Evolutionary conservation across 345 rosid genomes (phyloP), one percentile per base, ranked within the genome.

Genomic region (Carallia brachiata): DNA sequence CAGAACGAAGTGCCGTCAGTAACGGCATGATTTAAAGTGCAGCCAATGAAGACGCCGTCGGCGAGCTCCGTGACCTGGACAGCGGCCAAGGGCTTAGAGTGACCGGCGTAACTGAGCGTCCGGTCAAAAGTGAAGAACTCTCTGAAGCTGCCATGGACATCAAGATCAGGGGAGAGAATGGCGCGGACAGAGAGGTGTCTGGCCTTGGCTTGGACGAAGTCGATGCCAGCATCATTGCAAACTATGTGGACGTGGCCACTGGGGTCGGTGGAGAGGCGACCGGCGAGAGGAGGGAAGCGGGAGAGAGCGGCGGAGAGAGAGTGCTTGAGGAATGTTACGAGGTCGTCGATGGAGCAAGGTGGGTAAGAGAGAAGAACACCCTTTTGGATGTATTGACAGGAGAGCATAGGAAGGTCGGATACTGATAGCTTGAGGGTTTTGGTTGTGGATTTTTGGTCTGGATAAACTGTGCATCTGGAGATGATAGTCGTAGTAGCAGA

Each of bases 381-480:
- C 79, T 95, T 95, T 37, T 95, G 99, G 73, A 95, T 95, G 81
- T 95, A 95, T 27, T 95, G 99, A 66, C 99, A 95, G 1, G 99
- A 89, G 62, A 95, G 93, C 99, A 95, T 95, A 27, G 97, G 97
- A 52, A 92, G 83, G 75, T 95, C 99, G 39, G 99, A 95, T 65
- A 92, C 98, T 8, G 96, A 90, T 75, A 95, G 97, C 75, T 82
- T 85, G 7, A 89, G 75, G 55, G 86, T 17, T 59, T 61, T 56
- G 59, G 69, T 44, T 44, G 80, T 48, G 73, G 97, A 78, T 37
- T 62, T 70, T 36, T 77, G 73, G 60, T 81, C 79, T 2, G 97
- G 96, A 74, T 60, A 72, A 15, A 92, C 71, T 0, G 79, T 84
- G 83, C 87, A 87, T 81, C 79, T 86, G 13, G 98, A 89, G 73